Evolutionary conservation across 2,329 filamentous ascomycete species (phyloP).

Genomic region (Claviceps sp.): DNA sequence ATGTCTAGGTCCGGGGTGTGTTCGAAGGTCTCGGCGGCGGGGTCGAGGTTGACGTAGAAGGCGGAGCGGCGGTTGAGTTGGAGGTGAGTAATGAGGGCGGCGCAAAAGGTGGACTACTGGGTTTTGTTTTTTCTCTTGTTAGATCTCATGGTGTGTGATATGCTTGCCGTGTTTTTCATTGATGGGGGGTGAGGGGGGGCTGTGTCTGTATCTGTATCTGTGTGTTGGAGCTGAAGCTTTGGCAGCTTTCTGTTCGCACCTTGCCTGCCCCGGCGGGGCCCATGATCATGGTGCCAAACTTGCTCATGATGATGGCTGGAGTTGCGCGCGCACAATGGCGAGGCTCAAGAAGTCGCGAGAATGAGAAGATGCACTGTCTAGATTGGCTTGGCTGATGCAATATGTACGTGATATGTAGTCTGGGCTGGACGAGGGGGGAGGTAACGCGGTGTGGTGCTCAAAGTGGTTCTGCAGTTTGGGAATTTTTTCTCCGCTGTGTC

Average conservation of each 20-base stretch:
- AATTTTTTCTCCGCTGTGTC: no score
- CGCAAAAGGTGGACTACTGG: slow-evolving; percentile 76
- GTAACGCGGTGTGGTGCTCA: no score
- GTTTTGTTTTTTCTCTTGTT: slow-evolving; percentile 9
- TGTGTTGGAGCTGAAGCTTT: no score
- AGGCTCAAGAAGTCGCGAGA: background rate
- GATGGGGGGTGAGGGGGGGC: no score
- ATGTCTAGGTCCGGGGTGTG: slow-evolving; percentile 91
- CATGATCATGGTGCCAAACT: slow-evolving; percentile 91
- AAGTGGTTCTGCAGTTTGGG: no score
- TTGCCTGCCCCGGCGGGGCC: slow-evolving; percentile 93
- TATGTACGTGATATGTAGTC: no score
- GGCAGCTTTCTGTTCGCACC: slow-evolving; percentile 27
- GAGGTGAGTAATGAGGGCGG: slow-evolving; percentile 83
- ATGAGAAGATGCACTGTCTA: background rate
- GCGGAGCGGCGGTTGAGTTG: slow-evolving; percentile 82
- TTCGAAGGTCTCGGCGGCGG: slow-evolving; percentile 82
- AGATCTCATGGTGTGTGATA: no score
- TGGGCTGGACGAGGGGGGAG: no score
- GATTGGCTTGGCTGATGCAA: no score
- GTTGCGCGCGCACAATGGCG: slow-evolving; percentile 8
- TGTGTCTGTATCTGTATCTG: no score
- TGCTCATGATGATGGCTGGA: slow-evolving; percentile 52
- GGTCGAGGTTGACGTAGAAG: slow-evolving; percentile 97
- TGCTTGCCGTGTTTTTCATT: no score